Evolutionary conservation across 108 stramenopile genomes (phyloP).

Genomic region (Chaetoceros muelleri): DNA sequence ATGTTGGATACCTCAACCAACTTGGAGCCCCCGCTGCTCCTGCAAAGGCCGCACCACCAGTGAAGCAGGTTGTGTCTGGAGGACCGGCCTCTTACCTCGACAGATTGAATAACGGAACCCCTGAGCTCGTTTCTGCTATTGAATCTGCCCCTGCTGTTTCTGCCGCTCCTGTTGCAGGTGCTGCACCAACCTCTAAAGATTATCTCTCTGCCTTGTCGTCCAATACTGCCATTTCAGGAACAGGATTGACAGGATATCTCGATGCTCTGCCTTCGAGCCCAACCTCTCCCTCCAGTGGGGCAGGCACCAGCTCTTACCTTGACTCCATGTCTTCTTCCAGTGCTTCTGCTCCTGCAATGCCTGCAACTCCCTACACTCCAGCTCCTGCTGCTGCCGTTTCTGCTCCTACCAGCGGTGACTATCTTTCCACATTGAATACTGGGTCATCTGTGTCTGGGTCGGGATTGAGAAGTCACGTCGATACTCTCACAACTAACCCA

Average conservation of each 20-base stretch:
- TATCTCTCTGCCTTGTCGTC: constrained; percentile 2
- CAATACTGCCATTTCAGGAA: constrained; percentile 6
- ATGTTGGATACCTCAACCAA: neutral
- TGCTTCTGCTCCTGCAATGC: constrained; percentile 1
- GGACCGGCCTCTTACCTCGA: neutral
- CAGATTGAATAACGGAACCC: neutral
- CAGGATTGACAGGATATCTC: constrained; percentile 19
- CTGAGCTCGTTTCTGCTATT: constrained; percentile 4
- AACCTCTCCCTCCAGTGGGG: constrained; percentile 7
- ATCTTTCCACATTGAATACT: neutral
- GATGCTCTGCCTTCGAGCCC: constrained; percentile 9
- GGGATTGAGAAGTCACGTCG: neutral
- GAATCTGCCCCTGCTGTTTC: neutral
- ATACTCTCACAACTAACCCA: neutral
- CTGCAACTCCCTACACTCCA: constrained; percentile 16
- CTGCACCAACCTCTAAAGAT: neutral
- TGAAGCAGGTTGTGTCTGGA: neutral
- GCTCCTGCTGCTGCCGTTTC: constrained; percentile 5
- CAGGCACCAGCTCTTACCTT: constrained; percentile 20
- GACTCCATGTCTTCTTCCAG: constrained; percentile 4
- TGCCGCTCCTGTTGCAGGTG: constrained; percentile 3
- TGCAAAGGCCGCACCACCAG: neutral
- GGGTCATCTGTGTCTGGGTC: neutral
- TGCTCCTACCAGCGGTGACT: constrained; percentile 4
- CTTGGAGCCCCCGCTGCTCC: neutral